These are phyloP conservation scores for Funneliformis caledonium DNA, from an alignment of 371 early-diverging fungal species.

Conservation along the genomic window DNA sequence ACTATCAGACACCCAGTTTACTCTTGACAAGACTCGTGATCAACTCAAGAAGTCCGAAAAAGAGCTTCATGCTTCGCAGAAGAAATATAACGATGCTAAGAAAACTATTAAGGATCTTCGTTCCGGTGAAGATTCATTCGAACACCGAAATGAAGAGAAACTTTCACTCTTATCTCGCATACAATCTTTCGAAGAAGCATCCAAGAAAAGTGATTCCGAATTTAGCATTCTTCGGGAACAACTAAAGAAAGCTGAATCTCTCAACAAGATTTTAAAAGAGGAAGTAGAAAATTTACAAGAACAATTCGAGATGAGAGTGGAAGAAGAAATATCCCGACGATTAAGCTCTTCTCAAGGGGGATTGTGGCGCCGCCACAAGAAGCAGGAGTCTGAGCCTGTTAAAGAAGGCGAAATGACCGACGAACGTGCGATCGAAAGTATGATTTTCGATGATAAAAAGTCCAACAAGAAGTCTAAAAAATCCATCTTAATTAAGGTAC, in stretches of 20 bases:
- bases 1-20: not conserved
- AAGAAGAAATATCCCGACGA: not conserved
- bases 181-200: not conserved
- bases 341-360: not conserved
- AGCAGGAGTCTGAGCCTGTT: not conserved
- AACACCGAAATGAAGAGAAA: not conserved
- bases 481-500: not conserved
- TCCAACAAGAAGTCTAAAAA: not conserved
- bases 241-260: not conserved
- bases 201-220: not conserved
- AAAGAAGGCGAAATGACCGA: not conserved
- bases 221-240: not conserved
- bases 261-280: not conserved
- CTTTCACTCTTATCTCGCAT: not conserved
- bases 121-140: not conserved
- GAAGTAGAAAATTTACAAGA: not conserved
- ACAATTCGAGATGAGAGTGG: not conserved
- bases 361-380: not conserved
- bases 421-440: not conserved
- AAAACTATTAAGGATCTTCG: not conserved
- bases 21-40: not conserved
- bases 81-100: not conserved
- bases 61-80: not conserved
- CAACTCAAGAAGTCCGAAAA: not conserved
- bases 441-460: not conserved